Evolutionary conservation across 2,329 filamentous ascomycete species (phyloP).

Genomic region (Cladosporium halotolerans): DNA sequence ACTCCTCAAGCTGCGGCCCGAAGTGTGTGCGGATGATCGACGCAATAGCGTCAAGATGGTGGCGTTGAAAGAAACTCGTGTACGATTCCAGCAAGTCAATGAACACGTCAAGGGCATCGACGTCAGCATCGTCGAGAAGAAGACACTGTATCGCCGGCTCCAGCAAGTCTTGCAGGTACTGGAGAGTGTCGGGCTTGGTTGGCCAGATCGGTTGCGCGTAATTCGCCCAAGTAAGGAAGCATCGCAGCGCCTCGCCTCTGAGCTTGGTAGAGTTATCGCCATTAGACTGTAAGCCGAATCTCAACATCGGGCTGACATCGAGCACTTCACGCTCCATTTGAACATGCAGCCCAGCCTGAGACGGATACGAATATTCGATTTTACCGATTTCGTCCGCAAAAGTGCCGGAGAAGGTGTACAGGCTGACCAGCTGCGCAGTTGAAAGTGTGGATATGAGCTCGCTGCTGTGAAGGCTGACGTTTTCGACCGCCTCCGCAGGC

Average conservation of each 20-base stretch:
- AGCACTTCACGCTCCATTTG: constrained; percentile 10
- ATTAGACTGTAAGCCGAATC: constrained; percentile 5
- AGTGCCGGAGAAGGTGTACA: constrained; percentile 59
- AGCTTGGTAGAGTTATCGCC: constrained; percentile 5
- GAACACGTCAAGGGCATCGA: constrained; percentile 57
- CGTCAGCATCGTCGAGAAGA: constrained; percentile 52
- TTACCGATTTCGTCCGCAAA: constrained; percentile 64
- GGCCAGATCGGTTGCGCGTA: constrained; percentile 63
- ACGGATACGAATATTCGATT: constrained; percentile 50
- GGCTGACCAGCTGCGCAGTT: constrained; percentile 39
- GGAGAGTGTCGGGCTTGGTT: constrained; percentile 51
- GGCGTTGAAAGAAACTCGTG: constrained; percentile 54
- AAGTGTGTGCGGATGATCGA: constrained; percentile 56
- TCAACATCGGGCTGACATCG: constrained; percentile 4
- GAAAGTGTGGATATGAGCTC: constrained; percentile 29
- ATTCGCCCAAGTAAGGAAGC: constrained; percentile 57
- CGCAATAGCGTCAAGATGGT: constrained; percentile 54
- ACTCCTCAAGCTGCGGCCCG: constrained; percentile 33
- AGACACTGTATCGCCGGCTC: constrained; percentile 57
- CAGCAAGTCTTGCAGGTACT: constrained; percentile 55
- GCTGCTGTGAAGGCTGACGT: constrained; percentile 13
- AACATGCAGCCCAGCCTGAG: constrained; percentile 39
- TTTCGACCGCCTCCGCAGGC: background rate
- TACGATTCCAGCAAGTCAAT: constrained; percentile 60
- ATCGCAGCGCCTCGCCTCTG: constrained; percentile 26